Evolutionary conservation across 1,139 yeast species (phyloP), one percentile per base, ranked within the genome.

Genomic region (Sugiyamaella grinbergsii): DNA sequence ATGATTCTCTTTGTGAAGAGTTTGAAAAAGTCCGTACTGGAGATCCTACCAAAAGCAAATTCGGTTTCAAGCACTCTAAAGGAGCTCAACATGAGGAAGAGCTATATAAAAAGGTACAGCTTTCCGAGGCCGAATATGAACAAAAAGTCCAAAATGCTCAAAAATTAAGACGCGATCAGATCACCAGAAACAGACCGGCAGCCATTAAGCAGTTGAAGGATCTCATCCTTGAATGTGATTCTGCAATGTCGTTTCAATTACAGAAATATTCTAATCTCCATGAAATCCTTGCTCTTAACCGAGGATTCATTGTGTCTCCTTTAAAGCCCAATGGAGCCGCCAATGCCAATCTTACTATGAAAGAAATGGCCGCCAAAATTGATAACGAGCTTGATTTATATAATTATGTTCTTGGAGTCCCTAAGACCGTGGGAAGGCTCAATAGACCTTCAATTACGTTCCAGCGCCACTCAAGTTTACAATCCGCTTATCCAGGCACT

Each of bases 1-100:
- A 91, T 67, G 81, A 79, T 64, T 83, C 87, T 52, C 72, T 89
- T 31, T 89, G 96, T 64, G 87, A 83, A 51, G 98, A 93, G 61
- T 79, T 89, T 68, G 97, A 93, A 60, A 83, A 85, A 60, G 77
- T 90, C 50, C 81, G 85, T 62, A 80, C 83, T 48, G 78, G 85
- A 0, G 98, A 91, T 64, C 96, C 96, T 19, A 78, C 85, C 52
- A 88, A 85, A 67, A 77, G 78, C 51, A 89, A 88, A 64, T 66
- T 71, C 20, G 80, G 83, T 16, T 83, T 93, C 61, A 84, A 91
- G 28, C 86, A 86, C 63, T 81, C 83, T 42, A 82, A 88, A 50
- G 82, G 95, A 0, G 85, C 85, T 49, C 97, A 91, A 69, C 96
- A 90, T 67, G 98, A 93, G 64, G 98, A 91, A 63, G 97, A 91